Percentiles rank a stretch among this genome's conserved stretches.
These are phyloP conservation scores for Metschnikowia lochheadii DNA, from an alignment of 805 yeast genomes.

Conservation along the genomic window DNA sequence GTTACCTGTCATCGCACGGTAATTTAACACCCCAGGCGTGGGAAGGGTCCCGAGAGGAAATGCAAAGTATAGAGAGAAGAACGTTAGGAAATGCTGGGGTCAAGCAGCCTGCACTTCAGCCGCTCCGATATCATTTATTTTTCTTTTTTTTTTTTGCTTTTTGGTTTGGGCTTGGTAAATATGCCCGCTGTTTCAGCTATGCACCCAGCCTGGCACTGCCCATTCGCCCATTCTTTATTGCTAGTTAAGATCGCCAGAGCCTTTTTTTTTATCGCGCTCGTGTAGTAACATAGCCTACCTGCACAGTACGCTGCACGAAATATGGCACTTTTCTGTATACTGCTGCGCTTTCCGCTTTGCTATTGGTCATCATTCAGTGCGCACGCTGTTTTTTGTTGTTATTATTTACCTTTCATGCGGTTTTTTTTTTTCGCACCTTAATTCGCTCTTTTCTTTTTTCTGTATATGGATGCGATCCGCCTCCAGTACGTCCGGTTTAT, in stretches of 20 bases:
- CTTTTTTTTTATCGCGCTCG: not conserved
- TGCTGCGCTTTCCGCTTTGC: not conserved
- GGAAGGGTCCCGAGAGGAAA: too few species aligned
- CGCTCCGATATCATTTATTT: too few species aligned
- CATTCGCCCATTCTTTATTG: not conserved
- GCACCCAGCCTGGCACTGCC: not conserved
- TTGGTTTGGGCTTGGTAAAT: too few species aligned
- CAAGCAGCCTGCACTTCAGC: too few species aligned
- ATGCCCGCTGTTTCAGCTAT: not conserved
- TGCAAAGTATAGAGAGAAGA: too few species aligned
- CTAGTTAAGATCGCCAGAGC: not conserved
- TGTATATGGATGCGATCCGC: not conserved
- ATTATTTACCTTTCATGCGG: slow-evolving; percentile 4
- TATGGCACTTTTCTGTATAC: not conserved
- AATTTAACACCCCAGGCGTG: not conserved
- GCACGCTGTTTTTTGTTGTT: not conserved
- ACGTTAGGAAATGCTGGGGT: too few species aligned
- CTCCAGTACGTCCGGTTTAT: not conserved
- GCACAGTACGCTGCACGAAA: slow-evolving; percentile 3
- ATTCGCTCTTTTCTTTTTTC: slow-evolving; percentile 5
- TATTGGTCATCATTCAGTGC: not conserved
- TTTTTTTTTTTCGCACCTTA: not conserved
- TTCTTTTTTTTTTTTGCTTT: too few species aligned
- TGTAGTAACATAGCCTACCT: slow-evolving; percentile 10
- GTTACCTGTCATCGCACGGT: not conserved